Evolutionary conservation across 495 filamentous ascomycete genomes (phyloP), one percentile per base, ranked within the genome.

Genomic region (Venustampulla echinocandica): DNA sequence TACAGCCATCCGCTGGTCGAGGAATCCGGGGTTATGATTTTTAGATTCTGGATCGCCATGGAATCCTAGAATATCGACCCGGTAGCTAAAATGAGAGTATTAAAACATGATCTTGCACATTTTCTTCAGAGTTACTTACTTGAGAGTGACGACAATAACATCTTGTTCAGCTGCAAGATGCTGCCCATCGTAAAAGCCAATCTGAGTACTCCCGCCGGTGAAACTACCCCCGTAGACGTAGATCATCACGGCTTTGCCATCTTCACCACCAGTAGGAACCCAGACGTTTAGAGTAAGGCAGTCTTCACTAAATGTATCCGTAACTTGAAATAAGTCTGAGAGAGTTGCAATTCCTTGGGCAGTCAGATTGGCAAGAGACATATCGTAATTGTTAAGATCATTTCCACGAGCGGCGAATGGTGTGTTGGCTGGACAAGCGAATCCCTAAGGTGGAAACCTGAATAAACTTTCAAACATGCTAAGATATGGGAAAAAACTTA

Each of bases 61-160:
- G 53, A 76, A 78, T 14, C 75, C 73, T 39, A 76, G 72, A 46
- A 73, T 65, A 47, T 61, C 65, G 33, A 71, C 21, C 18, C 75
- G 74, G 53, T 73, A 77, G 54, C 49, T 52, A 22, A 7, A 7
- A 30, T 30, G 7, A 13, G 6, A 7, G 13, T 6, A 7, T 30
- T 81, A 22, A 82, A 71, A 2, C 79, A 18, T 45, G 24, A 35
- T 19, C 13, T 63, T 83, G 79, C 4, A 66, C 2, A 7, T n/a
- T 21, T 40, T 15, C 15, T 19, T 9, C 46, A 9, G 38, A 10
- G 10, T 3, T 2, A 35, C 50, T 17, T 27, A 58, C 55, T 82
- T 82, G 59, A 82, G 68, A 1, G 69, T 69, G 14, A 83, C 75
- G 35, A 84, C 74, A 17, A 86, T 66, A 21, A 81, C 66, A 20